phyloP scores from a whole-genome alignment of 179 eudicot genomes.

The Spinacia oleracea region DNA sequence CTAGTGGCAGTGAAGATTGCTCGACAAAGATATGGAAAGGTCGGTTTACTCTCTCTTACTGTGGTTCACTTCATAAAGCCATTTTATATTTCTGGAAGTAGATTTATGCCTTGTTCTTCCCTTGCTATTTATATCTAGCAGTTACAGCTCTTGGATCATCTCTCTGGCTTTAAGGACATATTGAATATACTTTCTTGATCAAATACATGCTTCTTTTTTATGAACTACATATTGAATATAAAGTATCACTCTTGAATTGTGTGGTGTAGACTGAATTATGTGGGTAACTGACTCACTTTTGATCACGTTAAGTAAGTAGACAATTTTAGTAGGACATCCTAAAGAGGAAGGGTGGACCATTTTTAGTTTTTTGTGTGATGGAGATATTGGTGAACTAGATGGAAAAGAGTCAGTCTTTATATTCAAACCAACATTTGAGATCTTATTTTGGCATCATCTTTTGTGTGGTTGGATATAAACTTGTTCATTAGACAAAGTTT shows the following conservation, averaged over 20 bases:
- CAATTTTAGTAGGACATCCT: background rate
- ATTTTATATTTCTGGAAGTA: background rate
- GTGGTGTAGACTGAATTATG: background rate
- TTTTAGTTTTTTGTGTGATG: background rate
- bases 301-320: background rate
- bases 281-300: background rate
- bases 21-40: constrained; percentile 97
- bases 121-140: constrained; percentile 2
- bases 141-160: background rate
- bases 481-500: background rate
- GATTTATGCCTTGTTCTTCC: background rate
- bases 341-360: background rate
- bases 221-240: background rate
- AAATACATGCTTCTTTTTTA: background rate
- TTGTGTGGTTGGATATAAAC: background rate
- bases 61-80: background rate
- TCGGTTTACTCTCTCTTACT: constrained; percentile 21
- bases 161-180: background rate
- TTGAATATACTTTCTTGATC: background rate
- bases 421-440: background rate
- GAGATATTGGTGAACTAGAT: background rate
- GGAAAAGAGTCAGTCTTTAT: background rate
- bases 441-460: background rate
- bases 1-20: constrained; percentile 93
- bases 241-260: background rate